These are phyloP conservation scores for Aspergillus candidus DNA, from an alignment of 2,329 filamentous ascomycete species.

Conservation along the genomic window DNA sequence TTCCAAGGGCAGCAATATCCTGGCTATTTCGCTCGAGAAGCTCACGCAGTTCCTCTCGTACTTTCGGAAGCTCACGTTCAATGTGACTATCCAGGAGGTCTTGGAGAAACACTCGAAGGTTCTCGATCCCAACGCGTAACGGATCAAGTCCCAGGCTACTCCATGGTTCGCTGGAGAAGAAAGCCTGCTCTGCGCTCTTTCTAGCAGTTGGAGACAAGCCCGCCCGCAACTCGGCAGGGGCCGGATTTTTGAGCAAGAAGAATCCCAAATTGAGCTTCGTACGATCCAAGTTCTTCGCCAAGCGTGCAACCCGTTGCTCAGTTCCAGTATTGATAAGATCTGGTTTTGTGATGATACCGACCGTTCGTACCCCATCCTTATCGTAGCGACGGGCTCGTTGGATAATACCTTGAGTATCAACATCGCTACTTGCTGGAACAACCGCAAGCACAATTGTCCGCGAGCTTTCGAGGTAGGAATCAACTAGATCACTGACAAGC, in stretches of 20 bases:
- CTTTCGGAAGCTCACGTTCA: constrained; percentile 16
- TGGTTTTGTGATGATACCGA: constrained; percentile 46
- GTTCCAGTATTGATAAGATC: constrained; percentile 27
- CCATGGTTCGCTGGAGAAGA: constrained; percentile 16
- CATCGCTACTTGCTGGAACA: constrained; percentile 38
- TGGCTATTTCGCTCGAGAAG: constrained; percentile 6
- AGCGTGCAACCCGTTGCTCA: constrained; percentile 17
- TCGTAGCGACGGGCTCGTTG: constrained; percentile 31
- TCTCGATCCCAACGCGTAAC: constrained; percentile 15
- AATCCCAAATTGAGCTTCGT: constrained; percentile 25
- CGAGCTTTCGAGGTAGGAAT: constrained; percentile 36
- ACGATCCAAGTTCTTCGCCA: constrained; percentile 22
- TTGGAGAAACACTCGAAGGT: constrained; percentile 16
- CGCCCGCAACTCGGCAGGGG: constrained; percentile 14
- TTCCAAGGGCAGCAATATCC: constrained; percentile 1
- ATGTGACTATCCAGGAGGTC: constrained; percentile 17
- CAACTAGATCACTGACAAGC: constrained; percentile 46
- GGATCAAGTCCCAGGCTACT: constrained; percentile 10
- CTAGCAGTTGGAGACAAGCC: not conserved
- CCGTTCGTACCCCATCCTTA: constrained; percentile 25
- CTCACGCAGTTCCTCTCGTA: constrained; percentile 12
- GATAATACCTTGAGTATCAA: constrained; percentile 39
- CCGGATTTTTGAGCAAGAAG: constrained; percentile 24
- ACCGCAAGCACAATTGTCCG: constrained; percentile 44
- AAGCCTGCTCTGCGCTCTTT: not conserved